phyloP scores from a whole-genome alignment of 306 rosid genomes.

The Benincasa hispida region DNA sequence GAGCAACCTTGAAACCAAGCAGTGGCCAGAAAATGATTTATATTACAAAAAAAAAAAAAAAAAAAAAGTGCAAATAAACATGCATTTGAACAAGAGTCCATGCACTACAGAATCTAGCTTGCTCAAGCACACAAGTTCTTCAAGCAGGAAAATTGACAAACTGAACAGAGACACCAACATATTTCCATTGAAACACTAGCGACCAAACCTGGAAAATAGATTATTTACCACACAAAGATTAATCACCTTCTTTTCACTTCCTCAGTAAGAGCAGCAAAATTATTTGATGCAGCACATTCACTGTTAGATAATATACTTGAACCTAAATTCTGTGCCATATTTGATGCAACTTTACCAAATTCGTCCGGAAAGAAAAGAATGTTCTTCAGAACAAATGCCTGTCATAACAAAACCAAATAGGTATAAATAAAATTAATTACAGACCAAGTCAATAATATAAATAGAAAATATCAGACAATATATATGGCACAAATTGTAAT shows the following conservation, averaged over 20 bases:
- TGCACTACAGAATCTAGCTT: background rate
- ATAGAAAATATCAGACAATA: background rate
- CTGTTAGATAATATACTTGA: conserved; percentile 30
- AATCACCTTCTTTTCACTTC: conserved; percentile 75
- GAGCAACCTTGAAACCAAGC: background rate
- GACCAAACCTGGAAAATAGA: conserved; percentile 10
- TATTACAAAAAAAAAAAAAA: background rate
- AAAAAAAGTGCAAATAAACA: background rate
- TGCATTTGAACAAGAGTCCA: background rate
- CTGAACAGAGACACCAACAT: background rate
- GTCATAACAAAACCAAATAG: conserved; percentile 25
- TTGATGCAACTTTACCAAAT: conserved; percentile 32
- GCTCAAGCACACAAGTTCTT: background rate
- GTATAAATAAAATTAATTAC: conserved; percentile 11
- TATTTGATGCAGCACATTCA: conserved; percentile 41
- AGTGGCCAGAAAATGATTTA: background rate
- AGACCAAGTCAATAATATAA: conserved; percentile 6
- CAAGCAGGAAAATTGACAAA: background rate
- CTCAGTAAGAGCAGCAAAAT: conserved; percentile 59
- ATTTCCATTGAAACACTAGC: conserved; percentile 5
- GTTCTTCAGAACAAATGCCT: conserved; percentile 92
- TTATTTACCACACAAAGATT: conserved; percentile 14
- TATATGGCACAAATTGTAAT: background rate
- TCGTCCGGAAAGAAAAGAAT: conserved; percentile 57
- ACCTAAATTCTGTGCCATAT: conserved; percentile 33